Evolutionary conservation across 2,329 filamentous ascomycete species (phyloP), one percentile per base, ranked within the genome.

Genomic region (Pseudogymnoascus sp.): DNA sequence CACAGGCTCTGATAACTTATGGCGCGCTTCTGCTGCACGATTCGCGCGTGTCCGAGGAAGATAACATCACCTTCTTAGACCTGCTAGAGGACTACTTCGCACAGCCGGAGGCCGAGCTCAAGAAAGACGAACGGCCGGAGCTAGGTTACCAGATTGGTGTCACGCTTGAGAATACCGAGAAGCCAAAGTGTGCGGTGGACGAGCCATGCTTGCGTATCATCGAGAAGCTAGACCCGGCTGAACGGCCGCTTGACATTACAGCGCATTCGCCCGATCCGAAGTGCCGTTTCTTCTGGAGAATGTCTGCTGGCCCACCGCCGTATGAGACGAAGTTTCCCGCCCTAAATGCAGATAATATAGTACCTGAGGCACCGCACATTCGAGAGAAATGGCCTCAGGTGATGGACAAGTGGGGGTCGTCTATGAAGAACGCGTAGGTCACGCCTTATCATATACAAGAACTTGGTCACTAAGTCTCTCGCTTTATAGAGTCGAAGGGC

Each of bases 21-120:
- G 84, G 84, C 64, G 84, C 84, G 7, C 78, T 86, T 18, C 76
- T 86, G 23, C 78, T 86, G 53, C 84, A 84, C 75, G 84, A 86
- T 75, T 81, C 80, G 61, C 82, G 84, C 66, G 83, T 85, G 11
- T 76, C 81, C 16, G 81, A 83, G 68, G 68, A 74, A 2, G 81
- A 84, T 73, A 86, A 86, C 75, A 75, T 75, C 25, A 74, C 76
- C 62, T 86, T 86, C 68, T 80, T 86, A 63, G 82, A 86, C 72
- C 77, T 86, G 38, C 79, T 86, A n/a, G 84, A 86, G 73, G 82
- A 85, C 75, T 86, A 86, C 77, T 86, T 86, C 70, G 82, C 82
- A 36, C 84, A 86, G 73, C 80, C 83, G 14, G 74, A 75, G 16
- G 77, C 72, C 7, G 72, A 70, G 2, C 77, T 86, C 37, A 73